phyloP scores from a whole-genome alignment of 306 rosid genomes.

The Oemleria cerasiformis region DNA sequence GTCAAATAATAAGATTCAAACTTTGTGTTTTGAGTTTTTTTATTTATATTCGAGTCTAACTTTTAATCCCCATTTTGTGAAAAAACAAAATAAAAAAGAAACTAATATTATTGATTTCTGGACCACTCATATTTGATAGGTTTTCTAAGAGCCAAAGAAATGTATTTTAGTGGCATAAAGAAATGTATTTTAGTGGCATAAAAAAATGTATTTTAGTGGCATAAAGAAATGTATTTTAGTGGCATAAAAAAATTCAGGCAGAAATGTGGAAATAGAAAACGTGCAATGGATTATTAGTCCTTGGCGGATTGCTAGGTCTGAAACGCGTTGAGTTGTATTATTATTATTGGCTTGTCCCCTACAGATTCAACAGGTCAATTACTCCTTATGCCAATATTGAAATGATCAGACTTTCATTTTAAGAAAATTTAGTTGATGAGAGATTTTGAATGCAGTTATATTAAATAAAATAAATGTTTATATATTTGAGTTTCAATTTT shows the following conservation, averaged over 20 bases:
- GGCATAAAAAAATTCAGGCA: not conserved
- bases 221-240: not conserved
- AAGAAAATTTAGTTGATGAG: too few relatives aligned
- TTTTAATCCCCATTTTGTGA: slow-evolving; percentile 5
- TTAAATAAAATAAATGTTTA: too few relatives aligned
- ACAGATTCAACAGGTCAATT: not conserved
- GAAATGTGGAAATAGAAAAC: not conserved
- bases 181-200: too few relatives aligned
- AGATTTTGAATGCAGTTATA: too few relatives aligned
- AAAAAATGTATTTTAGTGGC: not conserved
- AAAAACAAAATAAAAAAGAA: not conserved
- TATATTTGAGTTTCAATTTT: too few relatives aligned
- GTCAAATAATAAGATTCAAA: too few relatives aligned
- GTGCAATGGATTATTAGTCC: not conserved
- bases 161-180: too few relatives aligned
- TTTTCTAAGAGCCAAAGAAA: too few relatives aligned
- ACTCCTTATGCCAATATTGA: not conserved
- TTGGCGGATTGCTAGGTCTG: slow-evolving; percentile 1
- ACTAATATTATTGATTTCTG: slow-evolving; percentile 7
- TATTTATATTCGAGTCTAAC: too few relatives aligned
- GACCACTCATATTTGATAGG: not conserved
- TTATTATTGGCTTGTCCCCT: slow-evolving; percentile 7
- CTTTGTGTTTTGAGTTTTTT: too few relatives aligned
- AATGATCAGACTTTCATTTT: too few relatives aligned
- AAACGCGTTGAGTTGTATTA: slow-evolving; percentile 4